A percentile compares a stretch with the other conserved stretches of the same genome.
phyloP scores from a whole-genome alignment of 306 rosid species.

The Albizia julibrissin region DNA sequence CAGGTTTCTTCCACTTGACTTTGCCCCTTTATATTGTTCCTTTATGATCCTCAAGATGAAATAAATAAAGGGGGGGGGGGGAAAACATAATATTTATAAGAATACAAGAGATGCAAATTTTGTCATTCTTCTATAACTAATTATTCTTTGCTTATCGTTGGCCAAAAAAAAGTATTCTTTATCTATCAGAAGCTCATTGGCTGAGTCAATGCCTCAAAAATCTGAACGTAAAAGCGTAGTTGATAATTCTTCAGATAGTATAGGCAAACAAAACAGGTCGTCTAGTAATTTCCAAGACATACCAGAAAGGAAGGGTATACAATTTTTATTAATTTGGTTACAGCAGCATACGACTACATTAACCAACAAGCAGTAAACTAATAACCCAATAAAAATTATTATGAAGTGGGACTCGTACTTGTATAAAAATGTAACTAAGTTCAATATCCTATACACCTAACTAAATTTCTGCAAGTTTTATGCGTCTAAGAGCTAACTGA shows the following conservation, averaged over 20 bases:
- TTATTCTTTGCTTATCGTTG: neutral
- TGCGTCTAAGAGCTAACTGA: conserved; percentile 30
- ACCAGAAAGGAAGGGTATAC: conserved; percentile 12
- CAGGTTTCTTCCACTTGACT: too few species aligned
- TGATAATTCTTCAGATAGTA: conserved; percentile 8
- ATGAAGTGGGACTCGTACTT: conserved; percentile 31
- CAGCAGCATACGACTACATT: neutral
- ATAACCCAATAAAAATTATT: conserved; percentile 33
- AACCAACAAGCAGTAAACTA: conserved; percentile 17
- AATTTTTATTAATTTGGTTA: neutral
- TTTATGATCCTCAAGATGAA: neutral
- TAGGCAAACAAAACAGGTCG: conserved; percentile 10
- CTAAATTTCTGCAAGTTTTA: conserved; percentile 34
- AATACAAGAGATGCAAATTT: neutral
- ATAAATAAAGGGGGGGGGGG: neutral
- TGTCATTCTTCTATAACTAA: neutral
- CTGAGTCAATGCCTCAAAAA: neutral
- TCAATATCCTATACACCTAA: conserved; percentile 45
- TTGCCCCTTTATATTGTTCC: neutral
- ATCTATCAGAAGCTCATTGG: neutral
- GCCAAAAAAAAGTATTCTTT: neutral
- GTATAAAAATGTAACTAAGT: neutral
- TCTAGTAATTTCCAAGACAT: conserved; percentile 29
- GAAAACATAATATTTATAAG: neutral
- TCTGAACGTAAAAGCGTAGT: neutral